phyloP scores from a whole-genome alignment of 495 filamentous ascomycete species.

The Cryomyces minteri region DNA sequence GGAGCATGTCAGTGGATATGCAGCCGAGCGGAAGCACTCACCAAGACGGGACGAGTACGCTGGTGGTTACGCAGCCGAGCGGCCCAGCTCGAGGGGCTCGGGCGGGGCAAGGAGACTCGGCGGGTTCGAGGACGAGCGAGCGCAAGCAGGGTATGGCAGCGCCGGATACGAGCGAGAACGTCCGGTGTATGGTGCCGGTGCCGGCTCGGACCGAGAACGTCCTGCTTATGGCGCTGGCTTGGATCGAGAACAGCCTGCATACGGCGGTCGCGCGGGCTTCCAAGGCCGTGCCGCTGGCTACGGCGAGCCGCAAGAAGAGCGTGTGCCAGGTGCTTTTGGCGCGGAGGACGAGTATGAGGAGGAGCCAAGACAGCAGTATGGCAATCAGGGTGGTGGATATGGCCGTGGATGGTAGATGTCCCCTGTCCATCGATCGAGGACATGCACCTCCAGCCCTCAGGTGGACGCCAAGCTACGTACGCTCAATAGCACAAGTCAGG shows the following conservation, averaged over 20 bases:
- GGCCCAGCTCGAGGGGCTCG: conserved; percentile 28
- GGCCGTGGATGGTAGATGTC: background rate
- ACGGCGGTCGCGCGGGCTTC: background rate
- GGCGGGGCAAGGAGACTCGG: no score
- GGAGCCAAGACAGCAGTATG: background rate
- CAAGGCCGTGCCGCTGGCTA: background rate
- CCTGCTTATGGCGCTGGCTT: background rate
- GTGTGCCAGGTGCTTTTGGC: background rate
- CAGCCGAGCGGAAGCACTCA: no score
- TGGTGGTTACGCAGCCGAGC: conserved; percentile 18
- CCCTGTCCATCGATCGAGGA: no score
- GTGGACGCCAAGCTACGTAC: no score
- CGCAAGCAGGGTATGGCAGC: background rate
- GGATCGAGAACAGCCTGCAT: background rate
- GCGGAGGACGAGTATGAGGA: background rate
- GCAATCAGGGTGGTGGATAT: background rate
- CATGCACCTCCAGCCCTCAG: no score
- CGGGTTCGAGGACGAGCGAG: conserved; percentile 14
- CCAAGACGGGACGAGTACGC: no score
- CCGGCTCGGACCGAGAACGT: background rate
- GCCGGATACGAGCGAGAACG: background rate
- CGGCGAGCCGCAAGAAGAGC: background rate
- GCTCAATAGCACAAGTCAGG: no score
- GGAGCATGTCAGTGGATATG: no score
- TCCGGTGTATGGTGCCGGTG: background rate